Evolutionary conservation across 2,329 filamentous ascomycete genomes (phyloP).

Genomic region (Fusarium sp.): DNA sequence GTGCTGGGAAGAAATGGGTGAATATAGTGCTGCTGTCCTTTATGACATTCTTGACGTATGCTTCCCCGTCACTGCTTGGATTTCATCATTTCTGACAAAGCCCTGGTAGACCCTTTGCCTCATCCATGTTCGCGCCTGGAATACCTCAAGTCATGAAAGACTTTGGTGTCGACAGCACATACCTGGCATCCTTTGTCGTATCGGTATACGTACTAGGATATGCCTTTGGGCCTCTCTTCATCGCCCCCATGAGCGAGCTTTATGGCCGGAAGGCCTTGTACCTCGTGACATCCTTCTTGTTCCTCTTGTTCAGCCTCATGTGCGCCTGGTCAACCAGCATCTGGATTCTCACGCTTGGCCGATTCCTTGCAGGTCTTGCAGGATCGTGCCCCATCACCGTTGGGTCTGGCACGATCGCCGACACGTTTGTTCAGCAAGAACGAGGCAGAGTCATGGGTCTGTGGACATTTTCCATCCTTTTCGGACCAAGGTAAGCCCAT

Average conservation of each 20-base stretch:
- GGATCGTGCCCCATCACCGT: constrained; percentile 32
- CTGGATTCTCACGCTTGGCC: constrained; percentile 31
- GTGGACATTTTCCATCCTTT: constrained; percentile 41
- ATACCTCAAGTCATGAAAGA: constrained; percentile 21
- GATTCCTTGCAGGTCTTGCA: constrained; percentile 29
- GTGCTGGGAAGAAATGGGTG: constrained; percentile 50
- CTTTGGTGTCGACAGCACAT: constrained; percentile 19
- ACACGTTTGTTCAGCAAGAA: constrained; percentile 19
- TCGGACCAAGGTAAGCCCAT: no score
- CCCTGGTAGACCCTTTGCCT: constrained; percentile 7
- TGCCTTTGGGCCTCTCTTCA: constrained; percentile 29
- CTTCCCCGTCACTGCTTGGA: not conserved
- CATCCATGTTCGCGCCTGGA: constrained; percentile 40
- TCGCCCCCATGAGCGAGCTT: constrained; percentile 32
- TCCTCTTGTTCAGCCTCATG: constrained; percentile 17
- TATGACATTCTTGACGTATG: constrained; percentile 56
- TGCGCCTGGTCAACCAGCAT: constrained; percentile 25
- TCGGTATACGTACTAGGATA: constrained; percentile 29
- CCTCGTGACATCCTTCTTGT: constrained; percentile 9
- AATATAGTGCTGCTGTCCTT: constrained; percentile 54
- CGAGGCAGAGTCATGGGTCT: constrained; percentile 70
- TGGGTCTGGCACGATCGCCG: constrained; percentile 32
- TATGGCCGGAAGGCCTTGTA: constrained; percentile 32
- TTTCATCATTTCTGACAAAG: not conserved
- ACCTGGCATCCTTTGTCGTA: constrained; percentile 26